Percentiles rank a stretch among this genome's conserved stretches.
Conservation (phyloP, 169 alveolate species). For the Cryptosporidium ryanae region DNA sequence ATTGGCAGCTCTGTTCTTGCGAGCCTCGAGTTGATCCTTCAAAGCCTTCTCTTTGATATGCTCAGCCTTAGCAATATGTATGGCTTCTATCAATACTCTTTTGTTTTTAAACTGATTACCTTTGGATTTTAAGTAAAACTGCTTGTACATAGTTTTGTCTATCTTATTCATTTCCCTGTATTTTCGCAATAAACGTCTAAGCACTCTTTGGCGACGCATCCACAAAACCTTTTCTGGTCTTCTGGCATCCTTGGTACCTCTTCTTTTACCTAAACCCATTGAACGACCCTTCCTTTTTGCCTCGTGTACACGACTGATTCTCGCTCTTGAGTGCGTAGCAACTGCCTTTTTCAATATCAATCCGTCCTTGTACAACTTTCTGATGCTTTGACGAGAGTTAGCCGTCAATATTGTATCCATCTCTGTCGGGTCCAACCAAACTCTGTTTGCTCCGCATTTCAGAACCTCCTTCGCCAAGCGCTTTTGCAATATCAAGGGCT, state of each 20-base stretch:
- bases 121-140: constrained; percentile 96
- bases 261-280: constrained; percentile 97
- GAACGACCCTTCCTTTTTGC: constrained; percentile 98
- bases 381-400: constrained; percentile 95
- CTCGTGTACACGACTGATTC: constrained; percentile 91
- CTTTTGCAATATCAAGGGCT: constrained; percentile 94
- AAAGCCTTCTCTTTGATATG: constrained; percentile 89
- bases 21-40: constrained; percentile 87
- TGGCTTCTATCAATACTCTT: constrained; percentile 96
- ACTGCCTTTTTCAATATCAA: constrained; percentile 95
- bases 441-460: constrained; percentile 96
- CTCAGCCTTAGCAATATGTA: constrained; percentile 93
- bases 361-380: constrained; percentile 97
- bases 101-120: constrained; percentile 98
- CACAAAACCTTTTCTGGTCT: constrained; percentile 96
- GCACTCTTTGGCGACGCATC: constrained; percentile 98
- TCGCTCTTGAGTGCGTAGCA: constrained; percentile 95
- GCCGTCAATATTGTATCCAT: constrained; percentile 96
- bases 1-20: constrained; percentile 86
- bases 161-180: constrained; percentile 96
- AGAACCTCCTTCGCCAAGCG: constrained; percentile 97
- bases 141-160: constrained; percentile 96
- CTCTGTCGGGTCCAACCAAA: constrained; percentile 99
- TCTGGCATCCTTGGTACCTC: constrained; percentile 97
- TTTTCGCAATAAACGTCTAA: constrained; percentile 96